A percentile compares a stretch with the other conserved stretches of the same genome.
Conservation (phyloP, 148 eudicot species). For the Rhododendron kiyosumense region DNA sequence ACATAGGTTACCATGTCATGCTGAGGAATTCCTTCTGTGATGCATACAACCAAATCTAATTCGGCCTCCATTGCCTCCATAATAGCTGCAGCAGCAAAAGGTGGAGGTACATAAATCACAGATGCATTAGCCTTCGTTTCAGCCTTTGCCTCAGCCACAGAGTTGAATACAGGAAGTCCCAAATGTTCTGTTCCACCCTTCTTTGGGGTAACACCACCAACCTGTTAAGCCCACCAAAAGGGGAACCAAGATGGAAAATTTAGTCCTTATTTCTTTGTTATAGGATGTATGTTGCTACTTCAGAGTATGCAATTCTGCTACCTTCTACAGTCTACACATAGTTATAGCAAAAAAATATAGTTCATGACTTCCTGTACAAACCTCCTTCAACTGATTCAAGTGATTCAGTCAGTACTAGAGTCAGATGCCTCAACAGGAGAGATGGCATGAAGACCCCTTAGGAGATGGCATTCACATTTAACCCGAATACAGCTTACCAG, state of each 20-base stretch:
- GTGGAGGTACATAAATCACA: constrained; percentile 93
- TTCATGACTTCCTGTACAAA: background rate
- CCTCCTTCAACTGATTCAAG: background rate
- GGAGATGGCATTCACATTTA: background rate
- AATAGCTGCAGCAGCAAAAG: constrained; percentile 94
- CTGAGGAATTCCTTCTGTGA: constrained; percentile 99
- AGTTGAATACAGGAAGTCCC: constrained; percentile 90
- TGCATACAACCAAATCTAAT: constrained; percentile 86
- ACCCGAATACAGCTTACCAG: background rate
- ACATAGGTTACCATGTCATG: constrained; percentile 80
- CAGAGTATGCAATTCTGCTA: background rate
- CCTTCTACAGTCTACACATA: background rate
- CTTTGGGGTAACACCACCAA: constrained; percentile 96
- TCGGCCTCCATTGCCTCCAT: constrained; percentile 97
- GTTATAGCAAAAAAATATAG: background rate
- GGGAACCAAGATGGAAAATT: background rate
- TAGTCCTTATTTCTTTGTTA: background rate
- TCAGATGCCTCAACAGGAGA: background rate
- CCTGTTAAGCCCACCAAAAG: constrained; percentile 32
- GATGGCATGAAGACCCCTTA: background rate
- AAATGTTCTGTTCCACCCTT: constrained; percentile 97
- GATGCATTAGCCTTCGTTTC: constrained; percentile 96
- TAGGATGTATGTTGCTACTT: background rate
- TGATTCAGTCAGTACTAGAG: background rate
- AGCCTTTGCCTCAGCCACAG: constrained; percentile 95